A percentile compares a stretch with the other conserved stretches of the same genome.
These are phyloP conservation scores for Epichloe hybrida DNA, from an alignment of 2,329 filamentous ascomycete species.

Conservation along the genomic window DNA sequence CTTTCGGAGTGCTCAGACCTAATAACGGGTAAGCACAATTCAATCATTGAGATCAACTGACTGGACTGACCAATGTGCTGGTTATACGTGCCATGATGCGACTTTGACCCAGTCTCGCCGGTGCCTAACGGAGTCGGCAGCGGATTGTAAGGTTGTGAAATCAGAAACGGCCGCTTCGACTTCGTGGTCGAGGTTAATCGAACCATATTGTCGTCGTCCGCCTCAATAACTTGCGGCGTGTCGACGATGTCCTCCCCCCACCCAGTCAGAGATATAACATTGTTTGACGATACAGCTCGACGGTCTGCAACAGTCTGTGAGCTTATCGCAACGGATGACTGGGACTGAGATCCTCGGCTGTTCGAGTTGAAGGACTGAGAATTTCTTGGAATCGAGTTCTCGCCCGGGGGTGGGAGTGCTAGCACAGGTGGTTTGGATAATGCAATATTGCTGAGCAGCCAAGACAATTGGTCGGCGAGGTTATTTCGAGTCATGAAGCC, in stretches of 20 bases:
- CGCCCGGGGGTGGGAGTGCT: slow-evolving; percentile 21
- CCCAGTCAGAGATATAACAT: slow-evolving; percentile 12
- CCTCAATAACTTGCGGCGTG: slow-evolving; percentile 14
- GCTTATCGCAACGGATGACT: not conserved
- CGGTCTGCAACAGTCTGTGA: not conserved
- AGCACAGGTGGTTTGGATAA: slow-evolving; percentile 26
- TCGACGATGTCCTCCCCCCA: slow-evolving; percentile 11
- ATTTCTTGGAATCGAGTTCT: slow-evolving; percentile 12
- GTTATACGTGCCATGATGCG: slow-evolving; percentile 5
- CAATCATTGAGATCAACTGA: not conserved
- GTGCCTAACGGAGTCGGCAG: slow-evolving; percentile 26
- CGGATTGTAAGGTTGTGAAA: slow-evolving; percentile 27
- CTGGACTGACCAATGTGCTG: slow-evolving; percentile 5
- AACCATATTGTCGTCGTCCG: slow-evolving; percentile 28
- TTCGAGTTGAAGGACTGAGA: slow-evolving; percentile 14
- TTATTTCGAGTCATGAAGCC: slow-evolving; percentile 51
- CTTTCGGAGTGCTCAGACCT: slow-evolving; percentile 8
- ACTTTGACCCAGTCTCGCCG: slow-evolving; percentile 9
- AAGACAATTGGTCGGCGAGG: slow-evolving; percentile 41
- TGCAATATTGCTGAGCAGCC: slow-evolving; percentile 38
- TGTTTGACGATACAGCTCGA: slow-evolving; percentile 1
- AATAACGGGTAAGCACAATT: not conserved
- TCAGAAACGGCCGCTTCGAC: slow-evolving; percentile 30
- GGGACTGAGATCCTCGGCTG: not conserved
- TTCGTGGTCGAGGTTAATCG: slow-evolving; percentile 29